Percentiles rank a stretch among this genome's conserved stretches.
These are phyloP conservation scores for Calophaca sinica DNA, from an alignment of 306 rosid species.

Conservation along the genomic window DNA sequence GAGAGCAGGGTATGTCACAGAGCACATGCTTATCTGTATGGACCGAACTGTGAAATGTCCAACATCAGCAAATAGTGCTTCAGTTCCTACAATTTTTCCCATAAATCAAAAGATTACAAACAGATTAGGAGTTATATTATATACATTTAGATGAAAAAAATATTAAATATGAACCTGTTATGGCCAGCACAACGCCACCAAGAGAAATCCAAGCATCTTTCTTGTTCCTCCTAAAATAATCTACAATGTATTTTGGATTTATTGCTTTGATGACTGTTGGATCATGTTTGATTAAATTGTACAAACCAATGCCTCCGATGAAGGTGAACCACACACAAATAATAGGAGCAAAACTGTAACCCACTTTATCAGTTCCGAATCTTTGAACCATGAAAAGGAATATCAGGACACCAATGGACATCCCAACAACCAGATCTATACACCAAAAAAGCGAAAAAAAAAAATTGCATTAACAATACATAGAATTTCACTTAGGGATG, in stretches of 20 bases:
- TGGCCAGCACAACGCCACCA: conserved; percentile 72
- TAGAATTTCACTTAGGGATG: too few species aligned
- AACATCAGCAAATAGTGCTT: conserved; percentile 84
- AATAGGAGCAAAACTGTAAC: conserved; percentile 78
- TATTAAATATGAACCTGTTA: conserved; percentile 50
- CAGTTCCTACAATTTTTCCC: conserved; percentile 59
- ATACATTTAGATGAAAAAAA: neutral
- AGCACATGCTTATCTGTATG: too few species aligned
- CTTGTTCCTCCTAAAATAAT: conserved; percentile 67
- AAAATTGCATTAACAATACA: too few species aligned
- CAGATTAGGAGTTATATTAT: neutral
- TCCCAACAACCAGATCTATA: conserved; percentile 61
- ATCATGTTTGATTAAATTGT: conserved; percentile 69
- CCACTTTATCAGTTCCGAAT: conserved; percentile 82
- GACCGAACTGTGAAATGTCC: conserved; percentile 79
- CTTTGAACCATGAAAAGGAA: conserved; percentile 67
- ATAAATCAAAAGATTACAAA: neutral
- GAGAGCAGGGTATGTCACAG: conserved; percentile 70
- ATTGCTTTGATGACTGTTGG: conserved; percentile 66
- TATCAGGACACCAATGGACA: conserved; percentile 63
- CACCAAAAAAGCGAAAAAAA: too few species aligned
- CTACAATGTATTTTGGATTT: conserved; percentile 64
- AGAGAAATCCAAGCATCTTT: conserved; percentile 85
- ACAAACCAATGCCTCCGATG: conserved; percentile 66
- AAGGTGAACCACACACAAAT: conserved; percentile 67